Percentiles rank a stretch among this genome's conserved stretches.
Evolutionary conservation across 2,329 filamentous ascomycete genomes (phyloP).

Genomic region (Biscogniauxia mediterranea): DNA sequence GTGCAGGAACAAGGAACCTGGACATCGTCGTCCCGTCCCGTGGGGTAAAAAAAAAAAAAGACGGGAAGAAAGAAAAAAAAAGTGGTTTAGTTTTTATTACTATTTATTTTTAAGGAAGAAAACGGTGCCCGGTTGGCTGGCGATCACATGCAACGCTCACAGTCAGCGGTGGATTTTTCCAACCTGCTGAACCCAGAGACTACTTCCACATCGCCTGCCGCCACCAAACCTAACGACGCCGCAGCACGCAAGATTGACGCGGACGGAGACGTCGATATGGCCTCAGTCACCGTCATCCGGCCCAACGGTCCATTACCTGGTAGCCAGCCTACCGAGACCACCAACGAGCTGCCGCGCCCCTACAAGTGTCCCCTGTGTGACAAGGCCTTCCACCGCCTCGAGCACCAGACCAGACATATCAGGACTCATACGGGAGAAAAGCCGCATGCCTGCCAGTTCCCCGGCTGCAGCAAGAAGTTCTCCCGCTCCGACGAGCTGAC

Average conservation of each 20-base stretch:
- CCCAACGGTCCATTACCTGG: constrained; percentile 62
- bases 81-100: constrained; percentile 6
- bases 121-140: constrained; percentile 34
- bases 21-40: constrained; percentile 1
- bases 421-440: constrained; percentile 98
- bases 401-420: constrained; percentile 90
- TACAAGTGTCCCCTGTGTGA: constrained; percentile 99
- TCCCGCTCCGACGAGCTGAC: constrained; percentile 95
- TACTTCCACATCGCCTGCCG: constrained; percentile 32
- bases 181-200: constrained; percentile 69
- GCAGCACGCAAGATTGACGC: constrained; percentile 28
- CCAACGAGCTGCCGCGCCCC: constrained; percentile 78
- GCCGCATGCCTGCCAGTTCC: constrained; percentile 92
- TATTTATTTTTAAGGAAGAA: constrained; percentile 1
- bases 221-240: constrained; percentile 30
- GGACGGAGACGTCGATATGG: constrained; percentile 48
- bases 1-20: constrained; percentile 4
- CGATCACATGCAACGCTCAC: constrained; percentile 73
- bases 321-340: constrained; percentile 59
- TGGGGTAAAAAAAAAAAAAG: not conserved
- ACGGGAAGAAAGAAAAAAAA: constrained; percentile 2
- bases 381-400: constrained; percentile 95
- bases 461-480: constrained; percentile 95
- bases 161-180: constrained; percentile 71
- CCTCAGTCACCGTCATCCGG: constrained; percentile 56